A percentile compares a stretch with the other conserved stretches of the same genome.
Evolutionary conservation across 176 grass and related monocot genomes (phyloP).

Genomic region (Oryza rufipogon): DNA sequence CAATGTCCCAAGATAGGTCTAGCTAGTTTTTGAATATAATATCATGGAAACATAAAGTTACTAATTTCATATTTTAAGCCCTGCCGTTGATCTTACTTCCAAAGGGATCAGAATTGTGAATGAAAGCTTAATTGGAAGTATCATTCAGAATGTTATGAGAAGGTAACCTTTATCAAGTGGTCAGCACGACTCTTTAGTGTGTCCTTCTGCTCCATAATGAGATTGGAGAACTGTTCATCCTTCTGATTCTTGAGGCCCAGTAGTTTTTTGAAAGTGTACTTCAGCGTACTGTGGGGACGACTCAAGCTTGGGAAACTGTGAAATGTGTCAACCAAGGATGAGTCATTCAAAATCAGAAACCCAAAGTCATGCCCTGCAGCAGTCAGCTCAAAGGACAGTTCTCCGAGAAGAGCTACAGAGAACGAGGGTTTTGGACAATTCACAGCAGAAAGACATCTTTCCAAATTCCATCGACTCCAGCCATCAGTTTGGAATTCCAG

Average conservation of each 20-base stretch:
- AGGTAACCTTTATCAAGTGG: slow-evolving; percentile 61
- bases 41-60: background rate
- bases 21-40: background rate
- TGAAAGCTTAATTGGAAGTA: background rate
- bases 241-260: slow-evolving; percentile 71
- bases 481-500: slow-evolving; percentile 72
- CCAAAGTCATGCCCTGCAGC: slow-evolving; percentile 81
- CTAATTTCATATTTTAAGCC: background rate
- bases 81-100: background rate
- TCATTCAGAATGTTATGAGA: background rate
- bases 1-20: background rate
- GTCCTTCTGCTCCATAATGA: slow-evolving; percentile 60
- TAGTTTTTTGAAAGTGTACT: slow-evolving; percentile 82
- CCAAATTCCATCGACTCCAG: slow-evolving; percentile 69
- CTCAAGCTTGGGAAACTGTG: slow-evolving; percentile 76
- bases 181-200: slow-evolving; percentile 54
- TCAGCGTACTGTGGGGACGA: slow-evolving; percentile 74
- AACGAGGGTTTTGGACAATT: slow-evolving; percentile 52
- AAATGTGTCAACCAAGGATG: slow-evolving; percentile 66
- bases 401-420: slow-evolving; percentile 70
- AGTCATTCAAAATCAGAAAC: slow-evolving; percentile 71
- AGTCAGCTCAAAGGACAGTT: slow-evolving; percentile 74
- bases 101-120: background rate
- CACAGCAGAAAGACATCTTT: slow-evolving; percentile 48
- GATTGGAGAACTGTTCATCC: slow-evolving; percentile 52